phyloP scores from a whole-genome alignment of 345 rosid genomes.

The Toxicodendron radicans region DNA sequence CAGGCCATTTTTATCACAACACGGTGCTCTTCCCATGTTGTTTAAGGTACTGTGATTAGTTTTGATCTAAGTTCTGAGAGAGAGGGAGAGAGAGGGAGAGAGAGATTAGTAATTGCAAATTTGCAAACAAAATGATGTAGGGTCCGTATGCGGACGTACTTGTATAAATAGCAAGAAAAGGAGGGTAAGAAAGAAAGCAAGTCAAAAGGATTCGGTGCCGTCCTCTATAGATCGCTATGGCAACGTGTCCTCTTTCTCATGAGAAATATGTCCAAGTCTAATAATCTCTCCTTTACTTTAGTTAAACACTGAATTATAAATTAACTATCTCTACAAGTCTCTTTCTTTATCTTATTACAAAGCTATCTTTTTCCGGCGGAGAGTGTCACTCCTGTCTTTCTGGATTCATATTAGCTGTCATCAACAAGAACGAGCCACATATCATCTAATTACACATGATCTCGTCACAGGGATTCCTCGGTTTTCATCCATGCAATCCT shows the following conservation, averaged over 20 bases:
- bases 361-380: constrained; percentile 38
- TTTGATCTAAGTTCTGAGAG: background rate
- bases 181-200: constrained; percentile 31
- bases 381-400: constrained; percentile 24
- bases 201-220: constrained; percentile 95
- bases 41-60: background rate
- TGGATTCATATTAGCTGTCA: constrained; percentile 63
- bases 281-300: background rate
- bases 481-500: constrained; percentile 20
- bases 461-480: constrained; percentile 8
- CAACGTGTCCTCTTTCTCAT: constrained; percentile 58
- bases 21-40: constrained; percentile 77
- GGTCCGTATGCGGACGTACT: constrained; percentile 36
- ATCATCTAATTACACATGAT: constrained; percentile 17
- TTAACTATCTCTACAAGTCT: background rate
- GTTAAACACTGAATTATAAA: background rate
- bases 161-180: constrained; percentile 39
- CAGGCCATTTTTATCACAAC: constrained; percentile 76
- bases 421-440: constrained; percentile 51
- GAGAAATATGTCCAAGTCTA: constrained; percentile 15
- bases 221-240: constrained; percentile 42
- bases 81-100: constrained; percentile 23
- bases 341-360: constrained; percentile 11
- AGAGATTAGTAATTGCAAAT: constrained; percentile 7
- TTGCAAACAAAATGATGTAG: constrained; percentile 23